Evolutionary conservation across 2,329 filamentous ascomycete genomes (phyloP), one percentile per base, ranked within the genome.

Genomic region (Metarhizium guizhouense): DNA sequence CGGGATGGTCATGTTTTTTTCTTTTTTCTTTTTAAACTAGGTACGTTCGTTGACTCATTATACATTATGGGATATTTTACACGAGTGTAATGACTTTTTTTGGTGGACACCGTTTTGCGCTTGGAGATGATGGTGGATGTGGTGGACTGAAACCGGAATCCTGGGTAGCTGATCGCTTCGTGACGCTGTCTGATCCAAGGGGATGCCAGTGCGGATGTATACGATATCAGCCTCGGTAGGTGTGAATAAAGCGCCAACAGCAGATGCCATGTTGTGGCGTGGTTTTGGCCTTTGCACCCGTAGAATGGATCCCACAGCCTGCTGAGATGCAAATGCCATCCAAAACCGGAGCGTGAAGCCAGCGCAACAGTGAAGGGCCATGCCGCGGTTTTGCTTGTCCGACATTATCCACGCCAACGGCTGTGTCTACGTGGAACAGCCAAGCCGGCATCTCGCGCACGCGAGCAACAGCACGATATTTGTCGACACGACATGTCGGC

Each of bases 41-140:
- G 73, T 74, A 76, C 74, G 72, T 20, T 11, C n/a, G 42, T 75
- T 75, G 6, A 73, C 72, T 75, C 73, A 75, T 76, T 72, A 74
- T 69, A 50, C 54, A 47, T 11, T 11, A 13, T 11, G 6, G 18
- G 42, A 16, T 25, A 25, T 20, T 10, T 45, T 20, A 45, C 42
- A 45, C 34, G 34, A 36, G 34, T 36, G 7, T 43, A 5, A 14
- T 45, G 16, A 45, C 18, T 45, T 45, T 20, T 18, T 18, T 4
- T 25, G 25, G 25, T 4, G 25, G 25, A 4, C 25, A 4, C 8
- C 13, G 8, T 11, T 16, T 14, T 14, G 38, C 38, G 34, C 34
- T 36, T 36, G 34, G 7, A 8, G 25, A 25, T 36, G 6, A 36
- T 36, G 34, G 34, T 36, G 8, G 34, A 36, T 10, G 25, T 25